These are phyloP conservation scores for Insectozyma bohioensis DNA, from an alignment of 1,139 yeast species.

Conservation along the genomic window DNA sequence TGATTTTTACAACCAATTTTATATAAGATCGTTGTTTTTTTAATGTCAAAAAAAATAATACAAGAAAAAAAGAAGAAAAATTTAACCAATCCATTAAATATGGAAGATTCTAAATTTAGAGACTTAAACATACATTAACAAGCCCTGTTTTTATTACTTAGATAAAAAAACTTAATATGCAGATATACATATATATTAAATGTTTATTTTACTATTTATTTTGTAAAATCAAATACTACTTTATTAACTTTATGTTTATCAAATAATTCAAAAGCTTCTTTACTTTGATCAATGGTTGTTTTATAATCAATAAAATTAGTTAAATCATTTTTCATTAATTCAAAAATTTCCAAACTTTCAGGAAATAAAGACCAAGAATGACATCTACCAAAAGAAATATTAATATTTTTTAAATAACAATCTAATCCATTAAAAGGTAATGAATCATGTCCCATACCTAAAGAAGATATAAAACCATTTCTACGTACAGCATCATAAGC, in stretches of 20 bases:
- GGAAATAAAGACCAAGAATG: conserved; percentile 59
- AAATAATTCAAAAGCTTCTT: conserved; percentile 49
- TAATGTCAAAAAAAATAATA: too few relatives aligned
- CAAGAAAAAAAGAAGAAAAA: too few relatives aligned
- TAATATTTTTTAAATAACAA: conserved; percentile 56
- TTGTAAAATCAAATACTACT: conserved; percentile 44
- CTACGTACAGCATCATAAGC: conserved; percentile 57
- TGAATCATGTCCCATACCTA: conserved; percentile 63
- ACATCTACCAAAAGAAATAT: conserved; percentile 64
- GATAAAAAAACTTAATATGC: too few relatives aligned
- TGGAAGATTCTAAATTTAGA: too few relatives aligned
- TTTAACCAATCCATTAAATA: too few relatives aligned
- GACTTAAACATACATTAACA: too few relatives aligned
- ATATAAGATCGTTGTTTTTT: too few relatives aligned
- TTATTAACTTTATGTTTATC: conserved; percentile 56
- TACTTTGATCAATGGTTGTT: conserved; percentile 44
- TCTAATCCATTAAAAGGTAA: conserved; percentile 61
- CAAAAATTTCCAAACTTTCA: conserved; percentile 53
- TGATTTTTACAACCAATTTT: too few relatives aligned
- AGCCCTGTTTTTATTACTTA: too few relatives aligned
- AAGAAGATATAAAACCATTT: conserved; percentile 58
- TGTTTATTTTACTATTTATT: too few relatives aligned
- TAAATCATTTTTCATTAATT: conserved; percentile 43
- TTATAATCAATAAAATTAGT: conserved; percentile 48
- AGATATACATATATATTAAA: too few relatives aligned